Evolutionary conservation across 2,329 filamentous ascomycete genomes (phyloP).

Genomic region (Dothideomycetes sp.): DNA sequence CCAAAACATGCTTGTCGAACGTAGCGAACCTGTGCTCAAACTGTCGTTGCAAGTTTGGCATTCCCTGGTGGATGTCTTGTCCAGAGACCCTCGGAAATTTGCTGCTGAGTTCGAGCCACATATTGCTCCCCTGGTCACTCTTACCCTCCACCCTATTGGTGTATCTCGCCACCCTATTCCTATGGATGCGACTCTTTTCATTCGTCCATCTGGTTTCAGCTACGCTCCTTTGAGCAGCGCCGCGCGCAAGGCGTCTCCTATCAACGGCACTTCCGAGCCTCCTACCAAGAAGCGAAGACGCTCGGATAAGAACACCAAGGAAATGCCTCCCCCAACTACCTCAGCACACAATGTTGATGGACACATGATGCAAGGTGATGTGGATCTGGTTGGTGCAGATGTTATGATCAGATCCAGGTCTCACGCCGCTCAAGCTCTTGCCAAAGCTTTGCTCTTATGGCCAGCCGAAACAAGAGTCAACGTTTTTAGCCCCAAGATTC

Average conservation of each 20-base stretch:
- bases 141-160: slow-evolving; percentile 85
- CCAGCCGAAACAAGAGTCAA: slow-evolving; percentile 51
- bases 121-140: slow-evolving; percentile 69
- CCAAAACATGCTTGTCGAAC: slow-evolving; percentile 90
- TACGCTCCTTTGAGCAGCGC: slow-evolving; percentile 49
- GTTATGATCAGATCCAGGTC: slow-evolving; percentile 81
- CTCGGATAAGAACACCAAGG: slow-evolving; percentile 66
- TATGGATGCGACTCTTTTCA: slow-evolving; percentile 82
- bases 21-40: slow-evolving; percentile 72
- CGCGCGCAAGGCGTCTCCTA: slow-evolving; percentile 33
- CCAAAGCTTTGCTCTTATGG: slow-evolving; percentile 69
- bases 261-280: slow-evolving; percentile 49
- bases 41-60: slow-evolving; percentile 83
- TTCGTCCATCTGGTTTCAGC: slow-evolving; percentile 82
- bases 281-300: slow-evolving; percentile 74
- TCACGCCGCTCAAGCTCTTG: slow-evolving; percentile 78
- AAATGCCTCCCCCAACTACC: slow-evolving; percentile 37
- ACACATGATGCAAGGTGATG: slow-evolving; percentile 94
- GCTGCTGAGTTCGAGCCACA: slow-evolving; percentile 65
- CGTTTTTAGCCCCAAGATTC: slow-evolving; percentile 55
- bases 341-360: slow-evolving; percentile 93
- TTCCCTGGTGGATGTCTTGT: slow-evolving; percentile 62
- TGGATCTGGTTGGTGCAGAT: slow-evolving; percentile 87
- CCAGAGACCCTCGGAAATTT: slow-evolving; percentile 51
- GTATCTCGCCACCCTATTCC: slow-evolving; percentile 83